Percentiles rank a stretch among this genome's conserved stretches.
phyloP scores from a whole-genome alignment of 2,329 filamentous ascomycete genomes.

The Fusarium dlaminii region DNA sequence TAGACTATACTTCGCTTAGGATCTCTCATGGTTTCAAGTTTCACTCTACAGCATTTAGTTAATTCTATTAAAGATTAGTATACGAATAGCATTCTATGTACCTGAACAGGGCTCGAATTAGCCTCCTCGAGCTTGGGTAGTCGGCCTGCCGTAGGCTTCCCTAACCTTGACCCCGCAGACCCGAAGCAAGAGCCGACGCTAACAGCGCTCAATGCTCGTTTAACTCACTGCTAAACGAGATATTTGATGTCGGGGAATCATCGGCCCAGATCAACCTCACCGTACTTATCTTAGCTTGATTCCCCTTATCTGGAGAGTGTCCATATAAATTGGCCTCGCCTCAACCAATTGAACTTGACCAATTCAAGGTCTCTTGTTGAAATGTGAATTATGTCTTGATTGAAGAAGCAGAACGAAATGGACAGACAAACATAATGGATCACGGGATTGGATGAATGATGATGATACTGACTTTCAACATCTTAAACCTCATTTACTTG shows the following conservation, averaged over 20 bases:
- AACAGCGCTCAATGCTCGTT: background rate
- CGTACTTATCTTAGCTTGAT: background rate
- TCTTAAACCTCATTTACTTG: no score
- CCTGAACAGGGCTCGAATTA: background rate
- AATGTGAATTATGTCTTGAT: no score
- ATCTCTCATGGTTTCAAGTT: background rate
- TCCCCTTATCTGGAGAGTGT: background rate
- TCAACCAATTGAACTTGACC: no score
- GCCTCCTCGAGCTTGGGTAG: background rate
- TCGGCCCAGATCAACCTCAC: background rate
- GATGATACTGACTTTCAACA: no score
- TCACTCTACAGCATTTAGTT: background rate
- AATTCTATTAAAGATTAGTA: background rate
- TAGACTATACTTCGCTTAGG: no score
- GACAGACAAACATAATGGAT: no score
- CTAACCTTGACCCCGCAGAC: background rate
- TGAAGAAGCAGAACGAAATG: no score
- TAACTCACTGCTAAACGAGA: background rate
- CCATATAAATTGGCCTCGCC: no score
- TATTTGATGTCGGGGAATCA: background rate
- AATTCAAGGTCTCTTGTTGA: no score
- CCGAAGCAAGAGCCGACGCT: no score
- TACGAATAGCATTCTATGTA: background rate
- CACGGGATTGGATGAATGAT: no score
- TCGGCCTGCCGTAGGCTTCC: background rate